phyloP scores from a whole-genome alignment of 768 basidiomycete genomes.

The Nidula microcarpa region DNA sequence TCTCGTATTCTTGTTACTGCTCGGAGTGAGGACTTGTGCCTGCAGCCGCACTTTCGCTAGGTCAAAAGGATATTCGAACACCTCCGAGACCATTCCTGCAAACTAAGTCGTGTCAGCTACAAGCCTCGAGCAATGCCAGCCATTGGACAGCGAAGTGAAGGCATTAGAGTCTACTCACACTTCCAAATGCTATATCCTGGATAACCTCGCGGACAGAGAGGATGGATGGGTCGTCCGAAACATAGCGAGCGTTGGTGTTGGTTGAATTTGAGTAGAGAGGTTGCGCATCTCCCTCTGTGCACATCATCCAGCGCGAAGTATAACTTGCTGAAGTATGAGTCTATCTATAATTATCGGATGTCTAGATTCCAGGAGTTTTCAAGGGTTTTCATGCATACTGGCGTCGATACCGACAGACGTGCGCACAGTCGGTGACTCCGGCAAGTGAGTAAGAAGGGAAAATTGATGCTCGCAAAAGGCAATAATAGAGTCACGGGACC shows the following conservation, averaged over 20 bases:
- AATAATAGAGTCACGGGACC: no score
- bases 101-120: neutral
- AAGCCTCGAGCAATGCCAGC: no score
- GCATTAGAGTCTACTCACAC: no score
- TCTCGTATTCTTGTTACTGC: constrained; percentile 37
- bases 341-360: no score
- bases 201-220: constrained; percentile 20
- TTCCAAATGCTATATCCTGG: constrained; percentile 56
- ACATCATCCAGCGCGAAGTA: neutral
- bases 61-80: constrained; percentile 95
- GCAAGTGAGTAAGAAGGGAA: no score
- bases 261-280: no score
- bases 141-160: neutral
- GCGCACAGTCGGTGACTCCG: neutral
- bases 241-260: neutral
- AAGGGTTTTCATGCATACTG: neutral
- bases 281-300: neutral
- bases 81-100: constrained; percentile 79
- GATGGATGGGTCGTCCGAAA: constrained; percentile 1
- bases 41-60: constrained; percentile 94
- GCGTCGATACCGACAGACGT: neutral
- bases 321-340: neutral
- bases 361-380: no score
- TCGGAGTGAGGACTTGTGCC: constrained; percentile 76
- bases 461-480: no score